Percentiles rank a stretch among this genome's conserved stretches.
These are phyloP conservation scores for Geum urbanum DNA, from an alignment of 306 rosid genomes.

Conservation along the genomic window DNA sequence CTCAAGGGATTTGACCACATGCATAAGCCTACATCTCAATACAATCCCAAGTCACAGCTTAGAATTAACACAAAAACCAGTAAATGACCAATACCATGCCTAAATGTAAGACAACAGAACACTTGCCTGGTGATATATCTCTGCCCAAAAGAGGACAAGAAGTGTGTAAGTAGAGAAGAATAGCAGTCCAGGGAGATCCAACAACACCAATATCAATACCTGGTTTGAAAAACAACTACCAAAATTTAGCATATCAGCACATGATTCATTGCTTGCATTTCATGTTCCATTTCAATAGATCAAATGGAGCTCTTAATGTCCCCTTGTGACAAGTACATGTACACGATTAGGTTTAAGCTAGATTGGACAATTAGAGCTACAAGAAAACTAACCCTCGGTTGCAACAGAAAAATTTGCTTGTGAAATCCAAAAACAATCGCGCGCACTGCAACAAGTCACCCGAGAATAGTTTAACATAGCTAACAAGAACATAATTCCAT, in stretches of 20 bases:
- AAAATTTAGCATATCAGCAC: conserved; percentile 27
- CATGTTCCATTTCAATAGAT: not conserved
- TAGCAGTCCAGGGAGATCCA: conserved; percentile 86
- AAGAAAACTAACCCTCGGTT: conserved; percentile 56
- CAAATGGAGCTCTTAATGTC: not conserved
- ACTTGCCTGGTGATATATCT: conserved; percentile 92
- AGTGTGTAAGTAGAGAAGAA: conserved; percentile 93
- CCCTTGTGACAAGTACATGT: too few species aligned
- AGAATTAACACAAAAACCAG: not conserved
- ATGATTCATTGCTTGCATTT: not conserved
- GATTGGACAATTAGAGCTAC: not conserved
- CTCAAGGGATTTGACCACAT: not conserved
- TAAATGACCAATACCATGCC: not conserved
- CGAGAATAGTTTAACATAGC: not conserved
- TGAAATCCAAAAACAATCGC: conserved; percentile 92
- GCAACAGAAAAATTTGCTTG: conserved; percentile 58
- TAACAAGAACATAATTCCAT: not conserved
- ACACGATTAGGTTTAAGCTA: not conserved
- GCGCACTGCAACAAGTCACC: conserved; percentile 56
- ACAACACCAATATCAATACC: conserved; percentile 55
- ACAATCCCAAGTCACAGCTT: not conserved
- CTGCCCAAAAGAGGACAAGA: conserved; percentile 95
- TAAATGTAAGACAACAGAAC: conserved; percentile 14
- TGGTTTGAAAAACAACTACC: conserved; percentile 38
- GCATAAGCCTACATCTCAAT: not conserved